These are phyloP conservation scores for Xylariaceae sp. DNA, from an alignment of 2,329 filamentous ascomycete species.

Conservation along the genomic window DNA sequence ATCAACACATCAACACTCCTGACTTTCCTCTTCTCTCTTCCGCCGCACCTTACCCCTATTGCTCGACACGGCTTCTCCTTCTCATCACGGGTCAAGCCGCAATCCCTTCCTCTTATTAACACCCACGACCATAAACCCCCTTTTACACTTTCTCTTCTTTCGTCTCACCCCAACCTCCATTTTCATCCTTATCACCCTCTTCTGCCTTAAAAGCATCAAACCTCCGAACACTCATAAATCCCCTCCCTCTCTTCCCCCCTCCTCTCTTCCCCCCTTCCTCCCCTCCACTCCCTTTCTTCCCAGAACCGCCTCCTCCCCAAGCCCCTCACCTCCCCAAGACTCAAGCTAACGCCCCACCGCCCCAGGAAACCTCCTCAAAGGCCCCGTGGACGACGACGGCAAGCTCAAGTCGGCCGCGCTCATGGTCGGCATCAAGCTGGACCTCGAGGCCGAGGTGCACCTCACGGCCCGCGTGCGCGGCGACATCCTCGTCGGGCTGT, in stretches of 20 bases:
- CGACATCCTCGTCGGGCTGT: slow-evolving; percentile 58
- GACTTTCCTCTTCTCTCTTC: not conserved
- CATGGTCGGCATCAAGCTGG: slow-evolving; percentile 59
- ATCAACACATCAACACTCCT: too few relatives aligned
- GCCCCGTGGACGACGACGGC: slow-evolving; percentile 53
- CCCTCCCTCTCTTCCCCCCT: too few relatives aligned
- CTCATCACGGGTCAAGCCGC: not conserved
- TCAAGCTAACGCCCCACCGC: slow-evolving; percentile 1
- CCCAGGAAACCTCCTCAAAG: slow-evolving; percentile 55
- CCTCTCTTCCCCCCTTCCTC: not conserved
- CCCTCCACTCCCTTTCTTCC: not conserved
- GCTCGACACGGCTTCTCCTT: not conserved
- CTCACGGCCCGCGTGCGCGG: slow-evolving; percentile 57
- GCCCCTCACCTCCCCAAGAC: not conserved
- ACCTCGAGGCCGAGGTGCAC: slow-evolving; percentile 60
- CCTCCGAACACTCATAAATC: too few relatives aligned
- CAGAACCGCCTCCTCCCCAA: not conserved
- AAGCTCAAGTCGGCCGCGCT: slow-evolving; percentile 55
- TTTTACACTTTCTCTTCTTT: not conserved
- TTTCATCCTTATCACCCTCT: too few relatives aligned
- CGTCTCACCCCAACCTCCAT: too few relatives aligned
- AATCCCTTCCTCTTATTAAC: not conserved
- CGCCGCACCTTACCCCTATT: not conserved
- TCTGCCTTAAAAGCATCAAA: too few relatives aligned
- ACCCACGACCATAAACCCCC: not conserved